A percentile compares a stretch with the other conserved stretches of the same genome.
Evolutionary conservation across 2,329 filamentous ascomycete species (phyloP).

Genomic region (Neopestalotiopsis clavispora): DNA sequence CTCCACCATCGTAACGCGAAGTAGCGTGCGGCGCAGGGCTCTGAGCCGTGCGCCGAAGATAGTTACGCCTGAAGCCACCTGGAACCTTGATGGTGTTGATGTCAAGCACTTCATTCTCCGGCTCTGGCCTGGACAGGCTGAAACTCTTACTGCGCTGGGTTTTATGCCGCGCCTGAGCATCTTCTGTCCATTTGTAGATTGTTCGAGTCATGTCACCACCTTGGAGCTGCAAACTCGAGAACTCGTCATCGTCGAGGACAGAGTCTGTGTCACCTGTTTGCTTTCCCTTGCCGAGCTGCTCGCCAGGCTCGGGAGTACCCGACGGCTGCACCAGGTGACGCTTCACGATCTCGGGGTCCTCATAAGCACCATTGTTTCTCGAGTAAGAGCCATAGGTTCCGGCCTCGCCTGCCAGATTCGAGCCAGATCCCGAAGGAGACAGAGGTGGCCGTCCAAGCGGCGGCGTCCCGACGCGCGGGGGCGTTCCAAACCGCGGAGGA

Average conservation of each 20-base stretch:
- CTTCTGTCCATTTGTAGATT: slow-evolving; percentile 96
- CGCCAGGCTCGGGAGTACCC: slow-evolving; percentile 50
- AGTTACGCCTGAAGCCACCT: slow-evolving; percentile 91
- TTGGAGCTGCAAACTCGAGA: slow-evolving; percentile 90
- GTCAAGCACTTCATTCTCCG: slow-evolving; percentile 80
- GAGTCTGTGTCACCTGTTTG: slow-evolving; percentile 44
- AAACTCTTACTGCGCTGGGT: slow-evolving; percentile 88
- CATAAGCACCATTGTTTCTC: slow-evolving; percentile 64
- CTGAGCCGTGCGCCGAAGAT: slow-evolving; percentile 75
- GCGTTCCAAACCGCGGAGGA: slow-evolving; percentile 73
- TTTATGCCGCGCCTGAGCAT: slow-evolving; percentile 73
- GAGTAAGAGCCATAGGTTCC: slow-evolving; percentile 86
- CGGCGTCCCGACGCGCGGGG: slow-evolving; percentile 29
- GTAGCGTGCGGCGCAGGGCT: slow-evolving; percentile 54
- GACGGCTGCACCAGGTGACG: slow-evolving; percentile 81
- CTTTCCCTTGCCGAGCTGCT: slow-evolving; percentile 58
- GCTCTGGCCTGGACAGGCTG: slow-evolving; percentile 74
- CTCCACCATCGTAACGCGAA: slow-evolving; percentile 44
- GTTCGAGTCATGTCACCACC: slow-evolving; percentile 93
- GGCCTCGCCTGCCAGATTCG: slow-evolving; percentile 55
- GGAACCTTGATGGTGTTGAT: slow-evolving; percentile 92
- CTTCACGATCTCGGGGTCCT: slow-evolving; percentile 90
- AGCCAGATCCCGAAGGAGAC: slow-evolving; percentile 48
- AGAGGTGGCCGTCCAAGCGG: slow-evolving; percentile 65
- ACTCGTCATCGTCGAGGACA: slow-evolving; percentile 72